Conservation (phyloP, 805 yeast genomes). For the Tetrapisispora phaffii region DNA sequence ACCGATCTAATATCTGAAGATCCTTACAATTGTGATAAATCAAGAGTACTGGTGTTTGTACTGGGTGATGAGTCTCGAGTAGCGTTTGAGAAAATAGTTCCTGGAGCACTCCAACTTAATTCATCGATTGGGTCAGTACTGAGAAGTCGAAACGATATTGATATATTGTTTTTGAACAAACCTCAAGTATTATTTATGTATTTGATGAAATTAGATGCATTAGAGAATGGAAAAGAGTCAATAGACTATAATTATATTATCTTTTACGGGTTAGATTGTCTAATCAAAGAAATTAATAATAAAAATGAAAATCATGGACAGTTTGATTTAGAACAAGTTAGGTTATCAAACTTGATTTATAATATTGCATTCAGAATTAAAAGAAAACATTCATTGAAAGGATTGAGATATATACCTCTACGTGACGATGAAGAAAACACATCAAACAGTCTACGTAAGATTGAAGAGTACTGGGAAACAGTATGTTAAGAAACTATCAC, state of each 20-base stretch:
- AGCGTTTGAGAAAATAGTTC: slow-evolving; percentile 15
- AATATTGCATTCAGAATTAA: slow-evolving; percentile 17
- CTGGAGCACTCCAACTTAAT: slow-evolving; percentile 33
- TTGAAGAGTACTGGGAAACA: slow-evolving; percentile 23
- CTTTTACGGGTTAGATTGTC: slow-evolving; percentile 23
- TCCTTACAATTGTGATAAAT: slow-evolving; percentile 2
- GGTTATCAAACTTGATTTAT: slow-evolving; percentile 16
- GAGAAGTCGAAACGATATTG: slow-evolving; percentile 23
- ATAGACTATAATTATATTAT: slow-evolving; percentile 16
- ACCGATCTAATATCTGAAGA: slow-evolving; percentile 5
- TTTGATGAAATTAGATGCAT: slow-evolving; percentile 25
- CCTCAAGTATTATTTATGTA: slow-evolving; percentile 28
- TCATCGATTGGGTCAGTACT: slow-evolving; percentile 63
- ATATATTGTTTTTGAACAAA: slow-evolving; percentile 23
- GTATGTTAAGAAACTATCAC: neutral
- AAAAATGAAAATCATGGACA: neutral
- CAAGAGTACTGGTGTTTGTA: slow-evolving; percentile 17
- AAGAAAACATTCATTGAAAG: slow-evolving; percentile 12
- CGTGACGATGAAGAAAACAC: neutral
- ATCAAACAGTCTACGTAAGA: slow-evolving; percentile 3
- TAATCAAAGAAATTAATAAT: slow-evolving; percentile 4
- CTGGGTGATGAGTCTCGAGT: slow-evolving; percentile 20
- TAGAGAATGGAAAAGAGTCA: slow-evolving; percentile 5
- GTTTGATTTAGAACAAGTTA: neutral
- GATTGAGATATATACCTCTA: slow-evolving; percentile 7